A percentile compares a stretch with the other conserved stretches of the same genome.
These are phyloP conservation scores for Mycena galericulata DNA, from an alignment of 768 basidiomycete genomes.

Conservation along the genomic window DNA sequence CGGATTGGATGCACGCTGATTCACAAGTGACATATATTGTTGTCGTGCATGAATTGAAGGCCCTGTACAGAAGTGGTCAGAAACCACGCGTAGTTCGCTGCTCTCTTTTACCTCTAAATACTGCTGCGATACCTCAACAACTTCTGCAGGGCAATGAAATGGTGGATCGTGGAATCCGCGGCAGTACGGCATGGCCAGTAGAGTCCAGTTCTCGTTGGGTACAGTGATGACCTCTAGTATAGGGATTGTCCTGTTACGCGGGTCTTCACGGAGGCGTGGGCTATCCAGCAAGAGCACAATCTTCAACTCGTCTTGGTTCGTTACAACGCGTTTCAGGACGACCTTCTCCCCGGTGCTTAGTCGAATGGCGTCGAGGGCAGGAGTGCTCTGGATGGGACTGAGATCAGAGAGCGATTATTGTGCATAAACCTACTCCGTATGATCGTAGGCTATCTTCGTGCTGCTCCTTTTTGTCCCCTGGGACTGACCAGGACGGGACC, in stretches of 20 bases:
- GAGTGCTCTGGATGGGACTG: neutral
- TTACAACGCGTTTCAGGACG: neutral
- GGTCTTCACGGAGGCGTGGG: neutral
- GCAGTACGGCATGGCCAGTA: conserved; percentile 1
- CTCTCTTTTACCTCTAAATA: neutral
- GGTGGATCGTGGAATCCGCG: conserved; percentile 1
- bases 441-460: neutral
- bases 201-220: neutral
- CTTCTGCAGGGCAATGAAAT: conserved; percentile 7
- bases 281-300: neutral
- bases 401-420: neutral
- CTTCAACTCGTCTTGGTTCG: neutral
- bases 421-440: neutral
- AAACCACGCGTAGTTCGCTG: neutral
- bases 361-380: conserved; percentile 4
- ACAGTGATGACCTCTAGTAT: neutral
- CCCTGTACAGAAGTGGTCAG: conserved; percentile 1
- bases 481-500: neutral
- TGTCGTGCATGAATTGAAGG: conserved; percentile 19
- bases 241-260: neutral
- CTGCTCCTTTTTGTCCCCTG: neutral
- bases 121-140: conserved; percentile 3
- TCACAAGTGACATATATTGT: conserved; percentile 12
- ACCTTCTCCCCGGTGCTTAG: neutral
- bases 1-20: neutral